Evolutionary conservation across 2,329 filamentous ascomycete species (phyloP).

Genomic region (Huntiella decipiens): DNA sequence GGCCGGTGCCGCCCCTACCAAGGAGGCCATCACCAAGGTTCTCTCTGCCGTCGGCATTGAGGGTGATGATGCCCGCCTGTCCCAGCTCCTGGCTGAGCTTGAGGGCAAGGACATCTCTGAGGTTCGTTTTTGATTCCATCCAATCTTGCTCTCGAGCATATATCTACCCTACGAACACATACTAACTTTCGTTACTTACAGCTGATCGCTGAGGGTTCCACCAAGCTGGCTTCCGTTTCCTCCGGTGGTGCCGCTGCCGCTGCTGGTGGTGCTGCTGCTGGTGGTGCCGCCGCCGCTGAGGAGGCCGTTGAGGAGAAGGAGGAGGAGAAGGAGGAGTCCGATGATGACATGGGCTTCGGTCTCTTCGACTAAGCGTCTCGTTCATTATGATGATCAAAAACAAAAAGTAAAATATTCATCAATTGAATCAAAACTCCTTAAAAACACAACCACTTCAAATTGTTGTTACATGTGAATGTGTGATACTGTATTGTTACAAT

Average conservation of each 20-base stretch:
- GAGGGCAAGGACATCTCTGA: constrained; percentile 83
- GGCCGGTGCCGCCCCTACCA: constrained; percentile 70
- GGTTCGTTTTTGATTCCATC: constrained; percentile 33
- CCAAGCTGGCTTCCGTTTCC: constrained; percentile 95
- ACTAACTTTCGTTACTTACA: constrained; percentile 22
- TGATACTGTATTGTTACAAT: too few species aligned
- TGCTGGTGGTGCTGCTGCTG: constrained; percentile 46
- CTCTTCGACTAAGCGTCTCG: constrained; percentile 47
- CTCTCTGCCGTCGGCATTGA: constrained; percentile 91
- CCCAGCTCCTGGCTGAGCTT: constrained; percentile 76
- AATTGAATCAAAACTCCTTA: constrained; percentile 4
- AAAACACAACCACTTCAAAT: background rate
- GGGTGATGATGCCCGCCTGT: constrained; percentile 71
- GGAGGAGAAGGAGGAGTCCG: constrained; percentile 44
- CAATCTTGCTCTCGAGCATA: background rate
- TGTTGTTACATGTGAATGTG: too few species aligned
- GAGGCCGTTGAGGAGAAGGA: constrained; percentile 49
- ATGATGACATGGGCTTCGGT: constrained; percentile 33
- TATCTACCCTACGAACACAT: background rate
- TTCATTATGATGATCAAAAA: constrained; percentile 11
- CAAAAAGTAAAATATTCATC: constrained; percentile 12
- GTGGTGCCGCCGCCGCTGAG: constrained; percentile 44
- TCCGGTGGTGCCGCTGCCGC: constrained; percentile 69
- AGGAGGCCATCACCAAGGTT: constrained; percentile 69
- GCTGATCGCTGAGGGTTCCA: constrained; percentile 77